Conservation (phyloP, 768 basidiomycete species). For the Auriculariales sp. region DNA sequence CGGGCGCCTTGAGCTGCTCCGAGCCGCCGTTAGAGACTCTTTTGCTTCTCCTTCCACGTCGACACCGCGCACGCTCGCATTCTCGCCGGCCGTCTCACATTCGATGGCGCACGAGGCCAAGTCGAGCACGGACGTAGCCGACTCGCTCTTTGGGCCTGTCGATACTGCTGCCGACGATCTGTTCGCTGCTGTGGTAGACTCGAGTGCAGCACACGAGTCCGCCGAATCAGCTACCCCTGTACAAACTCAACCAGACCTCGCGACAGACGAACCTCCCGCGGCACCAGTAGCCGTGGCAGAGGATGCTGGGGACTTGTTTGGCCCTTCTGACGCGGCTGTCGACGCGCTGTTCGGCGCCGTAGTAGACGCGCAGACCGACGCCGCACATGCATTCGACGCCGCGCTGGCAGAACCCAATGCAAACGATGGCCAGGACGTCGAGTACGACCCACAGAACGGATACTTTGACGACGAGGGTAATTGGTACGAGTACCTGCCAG, state of each 20-base stretch:
- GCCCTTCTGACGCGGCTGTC: neutral
- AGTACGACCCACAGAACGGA: conserved; percentile 14
- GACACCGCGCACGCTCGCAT: neutral
- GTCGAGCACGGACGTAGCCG: conserved; percentile 46
- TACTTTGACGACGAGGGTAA: conserved; percentile 18
- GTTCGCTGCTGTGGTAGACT: conserved; percentile 45
- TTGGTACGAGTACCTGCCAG: conserved; percentile 10
- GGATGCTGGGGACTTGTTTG: neutral
- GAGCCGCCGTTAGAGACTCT: too few relatives aligned
- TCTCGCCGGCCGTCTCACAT: neutral
- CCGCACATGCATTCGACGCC: conserved; percentile 8
- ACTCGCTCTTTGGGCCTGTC: conserved; percentile 62
- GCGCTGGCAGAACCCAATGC: conserved; percentile 8
- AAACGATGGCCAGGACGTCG: conserved; percentile 8
- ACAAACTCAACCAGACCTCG: neutral
- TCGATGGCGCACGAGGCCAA: neutral
- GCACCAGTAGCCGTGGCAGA: neutral
- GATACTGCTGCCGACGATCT: conserved; percentile 43
- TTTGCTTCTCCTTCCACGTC: too few relatives aligned
- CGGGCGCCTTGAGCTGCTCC: too few relatives aligned
- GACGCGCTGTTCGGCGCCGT: conserved; percentile 1
- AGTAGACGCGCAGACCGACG: neutral
- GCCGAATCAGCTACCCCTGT: neutral
- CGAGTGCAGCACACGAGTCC: neutral
- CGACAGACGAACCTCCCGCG: neutral